phyloP scores from a whole-genome alignment of 106 monocot genomes.

The Platanthera zijinensis region DNA sequence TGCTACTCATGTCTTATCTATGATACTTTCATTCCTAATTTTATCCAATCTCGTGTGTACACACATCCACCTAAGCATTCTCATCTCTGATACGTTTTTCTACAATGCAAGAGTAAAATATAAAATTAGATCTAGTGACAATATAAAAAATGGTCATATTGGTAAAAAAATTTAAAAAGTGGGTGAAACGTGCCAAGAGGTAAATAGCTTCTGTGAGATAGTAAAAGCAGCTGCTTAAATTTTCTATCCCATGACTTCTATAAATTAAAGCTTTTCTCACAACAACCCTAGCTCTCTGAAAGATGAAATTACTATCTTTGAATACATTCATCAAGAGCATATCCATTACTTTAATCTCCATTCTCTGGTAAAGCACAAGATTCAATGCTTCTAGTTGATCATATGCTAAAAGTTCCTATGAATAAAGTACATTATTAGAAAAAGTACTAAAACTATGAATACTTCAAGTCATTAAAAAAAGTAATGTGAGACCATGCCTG shows the following conservation, averaged over 20 bases:
- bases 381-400: slow-evolving; percentile 27
- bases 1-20: no score
- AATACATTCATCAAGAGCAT: slow-evolving; percentile 56
- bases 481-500: slow-evolving; percentile 32
- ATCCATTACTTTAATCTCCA: slow-evolving; percentile 53
- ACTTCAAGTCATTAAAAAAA: neutral
- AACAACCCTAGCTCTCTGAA: slow-evolving; percentile 53
- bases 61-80: no score
- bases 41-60: no score
- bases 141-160: neutral
- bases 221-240: slow-evolving; percentile 41
- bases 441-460: neutral
- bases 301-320: slow-evolving; percentile 25
- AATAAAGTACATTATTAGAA: neutral
- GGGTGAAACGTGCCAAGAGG: slow-evolving; percentile 41
- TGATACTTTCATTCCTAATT: no score
- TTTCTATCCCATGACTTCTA: slow-evolving; percentile 49
- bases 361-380: slow-evolving; percentile 32
- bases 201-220: slow-evolving; percentile 64
- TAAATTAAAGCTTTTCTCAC: slow-evolving; percentile 45
- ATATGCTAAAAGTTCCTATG: slow-evolving; percentile 72
- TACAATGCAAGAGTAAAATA: slow-evolving; percentile 8
- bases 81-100: slow-evolving; percentile 7
- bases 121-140: neutral
- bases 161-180: slow-evolving; percentile 1